Evolutionary conservation across 805 yeast species (phyloP), one percentile per base, ranked within the genome.

Genomic region (Ogataea parapolymorpha): DNA sequence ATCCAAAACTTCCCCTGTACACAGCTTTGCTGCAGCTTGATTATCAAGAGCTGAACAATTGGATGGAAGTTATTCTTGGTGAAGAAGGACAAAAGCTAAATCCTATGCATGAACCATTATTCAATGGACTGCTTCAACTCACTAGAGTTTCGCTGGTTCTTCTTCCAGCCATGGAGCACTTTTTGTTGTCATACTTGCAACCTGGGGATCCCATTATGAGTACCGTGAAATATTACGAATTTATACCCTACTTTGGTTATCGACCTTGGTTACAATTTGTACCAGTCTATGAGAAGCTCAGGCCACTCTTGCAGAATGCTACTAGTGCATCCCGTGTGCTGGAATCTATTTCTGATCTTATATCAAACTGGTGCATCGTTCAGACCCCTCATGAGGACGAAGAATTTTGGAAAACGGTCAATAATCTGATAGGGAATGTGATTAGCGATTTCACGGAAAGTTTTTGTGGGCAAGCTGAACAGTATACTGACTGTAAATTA

Each of bases 361-460:
- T 53, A 2, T 25, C 41, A 10, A 46, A 44, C 22, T 53, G 58
- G 58, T 38, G 41, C 9, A n/a, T 20, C 9, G 22, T 20, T 20
- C 22, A 20, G 9, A 7, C 22, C 9, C 3, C 22, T 20, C 22
- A 20, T 25, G 27, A 25, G 6, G 14, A 25, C 3, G 18, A 26
- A 6, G 48, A 37, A 6, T 25, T 51, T 23, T 51, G 49, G 48
- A 13, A 35, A 8, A 48, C 51, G 11, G 38, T 56, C 16, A 55
- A 56, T 37, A 30, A 31, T 10, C 25, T 47, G 2, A 26, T 50
- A 13, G 51, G 40, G 28, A 35, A 18, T 5, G 25, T 49, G 7
- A 42, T 49, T 3, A 12, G 24, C 5, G 33, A 42, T 14, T 45
- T 44, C 23, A 12, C 36, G 3, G 17, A 30, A 6, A n/a, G 27